A percentile compares a stretch with the other conserved stretches of the same genome.
Conservation (phyloP, 1,284 basidiomycete genomes). For the Coriolopsis trogii region DNA sequence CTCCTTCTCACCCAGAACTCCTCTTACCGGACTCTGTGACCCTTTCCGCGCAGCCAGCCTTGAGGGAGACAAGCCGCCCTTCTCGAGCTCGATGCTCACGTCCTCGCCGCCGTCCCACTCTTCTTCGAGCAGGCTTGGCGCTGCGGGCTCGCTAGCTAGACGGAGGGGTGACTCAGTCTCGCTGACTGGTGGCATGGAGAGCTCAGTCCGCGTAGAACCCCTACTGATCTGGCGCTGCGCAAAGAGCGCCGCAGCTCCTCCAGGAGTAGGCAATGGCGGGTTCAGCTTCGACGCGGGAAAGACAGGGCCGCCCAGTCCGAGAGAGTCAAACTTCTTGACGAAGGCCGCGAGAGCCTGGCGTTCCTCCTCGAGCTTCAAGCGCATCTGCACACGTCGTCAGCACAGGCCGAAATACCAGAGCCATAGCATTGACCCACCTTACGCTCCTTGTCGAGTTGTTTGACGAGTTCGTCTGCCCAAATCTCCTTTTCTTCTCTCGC, state of each 20-base stretch:
- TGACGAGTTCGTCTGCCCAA: conserved; percentile 73
- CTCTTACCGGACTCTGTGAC: conserved; percentile 31
- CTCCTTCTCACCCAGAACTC: conserved; percentile 36
- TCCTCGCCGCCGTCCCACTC: conserved; percentile 47
- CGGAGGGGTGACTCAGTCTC: conserved; percentile 53
- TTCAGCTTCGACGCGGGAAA: conserved; percentile 44
- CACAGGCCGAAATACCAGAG: too few relatives aligned
- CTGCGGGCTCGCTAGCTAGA: conserved; percentile 38
- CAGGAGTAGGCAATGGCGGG: conserved; percentile 48
- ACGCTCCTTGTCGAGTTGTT: conserved; percentile 75
- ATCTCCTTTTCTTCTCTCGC: conserved; percentile 66
- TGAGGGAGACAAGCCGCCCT: conserved; percentile 14
- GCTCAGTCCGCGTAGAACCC: conserved; percentile 30
- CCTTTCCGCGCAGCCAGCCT: conserved; percentile 20
- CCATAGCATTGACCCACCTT: conserved; percentile 46
- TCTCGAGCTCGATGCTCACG: conserved; percentile 52
- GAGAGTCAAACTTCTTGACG: conserved; percentile 71
- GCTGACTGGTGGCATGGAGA: conserved; percentile 27
- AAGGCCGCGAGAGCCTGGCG: conserved; percentile 74
- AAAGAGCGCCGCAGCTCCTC: conserved; percentile 53
- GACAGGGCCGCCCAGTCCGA: conserved; percentile 54
- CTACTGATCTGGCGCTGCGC: conserved; percentile 46
- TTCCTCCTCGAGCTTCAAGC: conserved; percentile 71
- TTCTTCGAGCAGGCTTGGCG: conserved; percentile 64
- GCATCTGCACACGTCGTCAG: conserved; percentile 32